phyloP scores from a whole-genome alignment of 257 asterid species.

The Jaltomata sinuosa region DNA sequence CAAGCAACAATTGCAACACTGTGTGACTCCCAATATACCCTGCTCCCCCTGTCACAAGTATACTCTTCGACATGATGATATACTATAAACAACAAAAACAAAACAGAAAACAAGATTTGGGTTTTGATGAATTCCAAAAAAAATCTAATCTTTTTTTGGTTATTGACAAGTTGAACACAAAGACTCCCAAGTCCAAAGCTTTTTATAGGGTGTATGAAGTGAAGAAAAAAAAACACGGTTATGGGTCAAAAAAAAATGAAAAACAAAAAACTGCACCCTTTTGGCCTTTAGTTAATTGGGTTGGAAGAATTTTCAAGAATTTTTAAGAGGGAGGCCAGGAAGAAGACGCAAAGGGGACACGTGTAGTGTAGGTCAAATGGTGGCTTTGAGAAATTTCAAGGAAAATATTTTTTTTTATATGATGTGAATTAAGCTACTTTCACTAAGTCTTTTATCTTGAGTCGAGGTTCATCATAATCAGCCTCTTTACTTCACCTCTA shows the following conservation, averaged over 20 bases:
- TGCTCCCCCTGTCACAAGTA: conserved; percentile 63
- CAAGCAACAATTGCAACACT: conserved; percentile 69
- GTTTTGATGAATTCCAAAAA: neutral
- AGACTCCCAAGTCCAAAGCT: neutral
- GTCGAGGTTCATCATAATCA: no score
- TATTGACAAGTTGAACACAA: neutral
- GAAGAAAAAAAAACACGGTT: neutral
- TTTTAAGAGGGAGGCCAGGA: neutral
- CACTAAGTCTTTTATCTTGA: no score
- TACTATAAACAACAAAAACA: neutral
- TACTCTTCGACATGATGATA: conserved; percentile 18
- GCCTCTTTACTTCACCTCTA: no score
- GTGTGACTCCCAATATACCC: conserved; percentile 74
- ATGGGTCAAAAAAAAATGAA: neutral
- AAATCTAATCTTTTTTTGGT: neutral
- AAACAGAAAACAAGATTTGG: neutral
- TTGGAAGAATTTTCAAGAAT: neutral
- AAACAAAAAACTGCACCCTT: neutral
- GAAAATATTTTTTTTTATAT: neutral
- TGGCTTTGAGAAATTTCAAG: neutral
- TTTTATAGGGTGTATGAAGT: neutral
- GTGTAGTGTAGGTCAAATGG: neutral
- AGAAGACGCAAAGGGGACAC: neutral
- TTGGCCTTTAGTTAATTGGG: neutral
- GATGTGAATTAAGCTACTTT: no score